Evolutionary conservation across 2,329 filamentous ascomycete species (phyloP).

Genomic region (Fusarium sp.): DNA sequence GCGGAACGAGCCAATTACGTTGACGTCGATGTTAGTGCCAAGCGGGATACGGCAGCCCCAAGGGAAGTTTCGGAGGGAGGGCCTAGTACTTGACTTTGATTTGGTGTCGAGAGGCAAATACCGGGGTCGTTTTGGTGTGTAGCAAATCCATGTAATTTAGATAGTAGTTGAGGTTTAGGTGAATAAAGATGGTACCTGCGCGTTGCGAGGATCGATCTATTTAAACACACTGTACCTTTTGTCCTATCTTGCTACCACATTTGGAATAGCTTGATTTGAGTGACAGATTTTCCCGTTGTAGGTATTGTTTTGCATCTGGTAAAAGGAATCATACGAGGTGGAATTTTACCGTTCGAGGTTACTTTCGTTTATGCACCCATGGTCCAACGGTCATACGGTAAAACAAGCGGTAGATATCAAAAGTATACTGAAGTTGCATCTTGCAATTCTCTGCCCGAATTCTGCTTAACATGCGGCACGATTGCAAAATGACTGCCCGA

Average conservation of each 20-base stretch:
- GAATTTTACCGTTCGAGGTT: background rate
- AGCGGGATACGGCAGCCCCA: conserved; percentile 14
- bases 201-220: conserved; percentile 1
- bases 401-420: background rate
- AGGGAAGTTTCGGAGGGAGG: background rate
- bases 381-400: background rate
- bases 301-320: background rate
- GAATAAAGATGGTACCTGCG: conserved; percentile 4
- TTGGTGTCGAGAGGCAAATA: background rate
- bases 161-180: background rate
- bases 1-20: conserved; percentile 34
- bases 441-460: conserved; percentile 2
- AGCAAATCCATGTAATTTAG: background rate
- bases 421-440: background rate
- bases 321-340: conserved; percentile 10
- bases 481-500: conserved; percentile 32
- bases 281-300: background rate
- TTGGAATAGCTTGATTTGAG: conserved; percentile 1
- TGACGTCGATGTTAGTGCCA: conserved; percentile 17
- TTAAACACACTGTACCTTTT: conserved; percentile 37
- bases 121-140: background rate
- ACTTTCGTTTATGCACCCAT: background rate
- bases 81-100: conserved; percentile 4
- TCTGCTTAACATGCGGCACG: background rate
- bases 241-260: conserved; percentile 35